A percentile compares a stretch with the other conserved stretches of the same genome.
Conservation (phyloP, 306 rosid genomes). For the Quercus cerris region DNA sequence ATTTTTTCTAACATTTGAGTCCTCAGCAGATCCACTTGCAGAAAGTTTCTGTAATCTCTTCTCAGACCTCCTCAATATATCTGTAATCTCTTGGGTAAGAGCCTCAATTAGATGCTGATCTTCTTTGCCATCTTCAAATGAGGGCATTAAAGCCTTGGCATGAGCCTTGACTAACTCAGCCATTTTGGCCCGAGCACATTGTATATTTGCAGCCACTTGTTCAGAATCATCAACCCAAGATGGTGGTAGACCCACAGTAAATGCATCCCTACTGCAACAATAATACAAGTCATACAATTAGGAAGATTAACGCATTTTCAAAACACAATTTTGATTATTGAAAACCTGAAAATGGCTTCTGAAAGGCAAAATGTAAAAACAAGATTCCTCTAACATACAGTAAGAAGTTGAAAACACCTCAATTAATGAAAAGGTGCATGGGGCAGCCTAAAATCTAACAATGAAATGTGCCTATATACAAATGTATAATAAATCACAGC, state of each 20-base stretch:
- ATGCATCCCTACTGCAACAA: constrained; percentile 56
- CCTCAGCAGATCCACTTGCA: constrained; percentile 59
- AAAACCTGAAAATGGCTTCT: background rate
- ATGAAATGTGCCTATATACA: background rate
- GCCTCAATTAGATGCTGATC: constrained; percentile 59
- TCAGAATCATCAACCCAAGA: constrained; percentile 86
- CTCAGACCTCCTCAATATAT: constrained; percentile 60
- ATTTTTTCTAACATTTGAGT: constrained; percentile 62
- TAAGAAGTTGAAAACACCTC: background rate
- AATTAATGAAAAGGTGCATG: background rate
- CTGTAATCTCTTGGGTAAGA: constrained; percentile 66
- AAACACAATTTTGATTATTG: background rate
- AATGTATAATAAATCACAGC: background rate
- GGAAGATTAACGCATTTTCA: constrained; percentile 11
- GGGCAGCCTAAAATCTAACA: background rate
- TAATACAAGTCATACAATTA: constrained; percentile 12
- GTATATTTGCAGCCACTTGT: constrained; percentile 57
- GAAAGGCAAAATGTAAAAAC: background rate
- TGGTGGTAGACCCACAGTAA: constrained; percentile 72
- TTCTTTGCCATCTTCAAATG: constrained; percentile 71
- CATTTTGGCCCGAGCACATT: constrained; percentile 53
- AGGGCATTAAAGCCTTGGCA: constrained; percentile 69
- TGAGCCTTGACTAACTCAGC: constrained; percentile 66
- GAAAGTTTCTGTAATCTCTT: constrained; percentile 57
- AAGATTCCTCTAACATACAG: background rate